Base-by-base conservation (phyloP, 176 grass and related monocot species). In the Eleusine coracana region DNA sequence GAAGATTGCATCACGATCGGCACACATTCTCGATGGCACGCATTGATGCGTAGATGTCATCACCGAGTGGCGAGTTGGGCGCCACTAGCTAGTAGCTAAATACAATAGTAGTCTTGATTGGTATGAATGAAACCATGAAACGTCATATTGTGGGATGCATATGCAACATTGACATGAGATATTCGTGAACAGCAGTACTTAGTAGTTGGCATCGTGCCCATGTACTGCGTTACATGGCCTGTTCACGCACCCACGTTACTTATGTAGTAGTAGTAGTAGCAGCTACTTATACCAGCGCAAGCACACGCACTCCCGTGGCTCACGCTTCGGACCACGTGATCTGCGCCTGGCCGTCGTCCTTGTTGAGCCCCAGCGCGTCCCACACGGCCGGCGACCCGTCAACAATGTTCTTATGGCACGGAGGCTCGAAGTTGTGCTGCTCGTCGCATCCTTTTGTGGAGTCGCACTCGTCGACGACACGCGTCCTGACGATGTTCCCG, bases 401-500 rank as follows among this genome's bases (percentile, higher is more conserved):
- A 0, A 91, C 76, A 4, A 91, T 76, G 67, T 84, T 41, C 72
- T 50, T 84, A 0, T 7, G 6, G 71, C 89, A 91, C 3, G 89
- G 89, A 8, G 85, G 81, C 75, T 91, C 84, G 69, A 90, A 90
- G 80, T 90, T 90, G 75, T 90, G 88, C 63, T 46, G 56, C 0
- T 15, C 3, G 68, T 90, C 88, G 37, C 84, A 90, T 5, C 78
- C 84, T 2, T 51, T 5, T 2, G 42, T 63, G 21, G 89, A 87
- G 76, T 91, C 85, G 18, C 89, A 91, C 71, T 84, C 81, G 73
- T 91, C 89, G 0, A 91, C 85, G 7, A 87, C 89, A 73, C 59
- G 80, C 44, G 89, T 81, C 41, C 42, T 23, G 27, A 81, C 81
- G 29, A 54, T 37, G 66, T 28, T 87, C 7, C 87, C 91, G 45